These are phyloP conservation scores for Naganishia antarctica DNA, from an alignment of 768 basidiomycete genomes.

Conservation along the genomic window DNA sequence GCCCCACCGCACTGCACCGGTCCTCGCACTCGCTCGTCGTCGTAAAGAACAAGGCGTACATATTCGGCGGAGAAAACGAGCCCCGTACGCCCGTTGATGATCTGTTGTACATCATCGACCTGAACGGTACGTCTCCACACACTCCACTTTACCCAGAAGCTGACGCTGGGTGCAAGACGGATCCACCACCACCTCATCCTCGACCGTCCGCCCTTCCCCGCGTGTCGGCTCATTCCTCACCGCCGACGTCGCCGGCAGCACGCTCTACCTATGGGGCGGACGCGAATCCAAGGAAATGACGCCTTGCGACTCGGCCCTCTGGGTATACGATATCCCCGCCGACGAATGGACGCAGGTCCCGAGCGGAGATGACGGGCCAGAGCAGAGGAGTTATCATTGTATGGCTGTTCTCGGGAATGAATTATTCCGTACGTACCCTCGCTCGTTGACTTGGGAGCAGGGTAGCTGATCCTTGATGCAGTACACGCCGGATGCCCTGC, in stretches of 20 bases:
- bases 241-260: slow-evolving; percentile 27
- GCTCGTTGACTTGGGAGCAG: too few relatives aligned
- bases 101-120: slow-evolving; percentile 23
- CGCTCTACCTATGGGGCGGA: slow-evolving; percentile 53
- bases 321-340: slow-evolving; percentile 36
- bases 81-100: slow-evolving; percentile 52
- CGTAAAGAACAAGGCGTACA: slow-evolving; percentile 39
- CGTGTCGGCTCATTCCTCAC: slow-evolving; percentile 36
- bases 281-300: slow-evolving; percentile 51
- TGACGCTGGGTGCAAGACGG: neutral
- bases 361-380: slow-evolving; percentile 36
- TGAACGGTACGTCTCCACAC: slow-evolving; percentile 24
- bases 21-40: slow-evolving; percentile 52
- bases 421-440: slow-evolving; percentile 26
- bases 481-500: slow-evolving; percentile 53
- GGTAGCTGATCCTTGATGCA: too few relatives aligned
- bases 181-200: neutral
- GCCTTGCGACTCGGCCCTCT: slow-evolving; percentile 48
- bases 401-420: slow-evolving; percentile 43
- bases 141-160: neutral
- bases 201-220: slow-evolving; percentile 31
- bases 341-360: slow-evolving; percentile 43
- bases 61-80: slow-evolving; percentile 53
- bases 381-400: slow-evolving; percentile 50
- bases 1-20: too few relatives aligned